Evolutionary conservation across 1,139 yeast species (phyloP).

Genomic region (Suhomyces anneliseae): DNA sequence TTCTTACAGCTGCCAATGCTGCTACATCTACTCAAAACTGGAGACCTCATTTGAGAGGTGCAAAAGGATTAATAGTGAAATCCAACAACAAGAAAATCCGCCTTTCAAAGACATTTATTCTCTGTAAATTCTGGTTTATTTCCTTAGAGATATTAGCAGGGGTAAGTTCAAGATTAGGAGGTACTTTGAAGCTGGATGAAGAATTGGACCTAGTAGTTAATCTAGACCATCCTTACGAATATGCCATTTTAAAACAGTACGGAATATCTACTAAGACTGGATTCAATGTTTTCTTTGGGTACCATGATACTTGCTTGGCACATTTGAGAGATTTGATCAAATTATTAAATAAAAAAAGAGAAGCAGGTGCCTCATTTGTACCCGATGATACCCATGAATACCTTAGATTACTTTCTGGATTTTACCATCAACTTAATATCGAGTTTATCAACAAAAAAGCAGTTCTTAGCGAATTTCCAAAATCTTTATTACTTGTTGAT

Average conservation of each 20-base stretch:
- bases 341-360: slow-evolving; percentile 14
- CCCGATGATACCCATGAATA: slow-evolving; percentile 15
- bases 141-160: slow-evolving; percentile 22
- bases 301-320: slow-evolving; percentile 14
- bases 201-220: slow-evolving; percentile 17
- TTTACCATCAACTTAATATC: slow-evolving; percentile 8
- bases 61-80: slow-evolving; percentile 20
- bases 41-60: slow-evolving; percentile 24
- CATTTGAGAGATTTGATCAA: slow-evolving; percentile 18
- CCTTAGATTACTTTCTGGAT: slow-evolving; percentile 16
- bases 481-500: slow-evolving; percentile 15
- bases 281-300: slow-evolving; percentile 18
- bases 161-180: slow-evolving; percentile 17
- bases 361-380: slow-evolving; percentile 3
- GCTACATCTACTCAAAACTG: slow-evolving; percentile 19
- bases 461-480: slow-evolving; percentile 7
- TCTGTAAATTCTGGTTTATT: slow-evolving; percentile 22
- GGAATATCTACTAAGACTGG: slow-evolving; percentile 18
- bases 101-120: slow-evolving; percentile 15
- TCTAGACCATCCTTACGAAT: slow-evolving; percentile 13
- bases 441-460: slow-evolving; percentile 12
- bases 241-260: slow-evolving; percentile 13
- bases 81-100: slow-evolving; percentile 10
- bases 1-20: slow-evolving; percentile 21
- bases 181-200: slow-evolving; percentile 16